These are phyloP conservation scores for Hypoxylon rickii DNA, from an alignment of 495 filamentous ascomycete genomes.

Conservation along the genomic window DNA sequence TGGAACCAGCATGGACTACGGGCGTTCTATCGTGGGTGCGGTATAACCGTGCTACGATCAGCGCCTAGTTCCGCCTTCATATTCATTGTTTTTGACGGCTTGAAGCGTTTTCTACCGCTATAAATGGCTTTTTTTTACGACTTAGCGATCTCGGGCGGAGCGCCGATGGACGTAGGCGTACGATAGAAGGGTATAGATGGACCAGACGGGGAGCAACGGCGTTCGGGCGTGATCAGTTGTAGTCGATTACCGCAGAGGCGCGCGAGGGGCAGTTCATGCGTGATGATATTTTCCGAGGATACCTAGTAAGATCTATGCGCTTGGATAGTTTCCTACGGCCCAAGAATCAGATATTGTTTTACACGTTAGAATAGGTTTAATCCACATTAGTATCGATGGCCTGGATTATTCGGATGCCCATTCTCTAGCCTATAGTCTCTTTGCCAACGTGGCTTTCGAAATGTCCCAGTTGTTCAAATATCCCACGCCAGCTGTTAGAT, in stretches of 20 bases:
- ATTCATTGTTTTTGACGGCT: slow-evolving; percentile 86
- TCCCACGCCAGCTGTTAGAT: slow-evolving; percentile 72
- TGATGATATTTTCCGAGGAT: not conserved
- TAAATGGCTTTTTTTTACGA: slow-evolving; percentile 17
- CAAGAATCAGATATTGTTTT: not conserved
- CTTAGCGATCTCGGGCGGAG: slow-evolving; percentile 8
- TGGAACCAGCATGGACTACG: slow-evolving; percentile 82
- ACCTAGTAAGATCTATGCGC: too few species aligned
- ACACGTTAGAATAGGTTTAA: not conserved
- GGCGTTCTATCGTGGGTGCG: slow-evolving; percentile 91
- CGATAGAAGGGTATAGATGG: slow-evolving; percentile 29
- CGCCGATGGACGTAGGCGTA: slow-evolving; percentile 5
- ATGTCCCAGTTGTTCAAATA: slow-evolving; percentile 80
- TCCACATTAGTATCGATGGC: not conserved
- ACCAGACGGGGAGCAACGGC: slow-evolving; percentile 18
- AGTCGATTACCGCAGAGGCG: slow-evolving; percentile 4
- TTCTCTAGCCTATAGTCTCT: slow-evolving; percentile 14
- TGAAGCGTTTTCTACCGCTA: slow-evolving; percentile 67
- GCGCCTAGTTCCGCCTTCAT: slow-evolving; percentile 97
- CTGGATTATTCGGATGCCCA: too few species aligned
- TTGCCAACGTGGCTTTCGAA: slow-evolving; percentile 34
- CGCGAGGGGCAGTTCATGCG: not conserved
- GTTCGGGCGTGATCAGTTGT: slow-evolving; percentile 28
- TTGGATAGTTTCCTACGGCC: not conserved
- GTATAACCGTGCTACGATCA: slow-evolving; percentile 84